Evolutionary conservation across 2,329 filamentous ascomycete genomes (phyloP).

Genomic region (Mycosphaerella arachidis): DNA sequence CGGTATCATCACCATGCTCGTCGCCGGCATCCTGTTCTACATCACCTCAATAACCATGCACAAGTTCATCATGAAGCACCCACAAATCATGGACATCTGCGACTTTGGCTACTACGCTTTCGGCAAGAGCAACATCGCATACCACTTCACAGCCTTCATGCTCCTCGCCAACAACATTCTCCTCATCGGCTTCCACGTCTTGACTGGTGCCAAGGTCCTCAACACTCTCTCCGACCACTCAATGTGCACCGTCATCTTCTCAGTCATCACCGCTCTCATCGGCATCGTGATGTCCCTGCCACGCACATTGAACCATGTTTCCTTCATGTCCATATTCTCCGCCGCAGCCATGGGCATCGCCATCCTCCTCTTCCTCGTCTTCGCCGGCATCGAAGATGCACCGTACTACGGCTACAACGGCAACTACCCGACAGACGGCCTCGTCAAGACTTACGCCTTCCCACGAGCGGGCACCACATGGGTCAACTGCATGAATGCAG

Average conservation of each 20-base stretch:
- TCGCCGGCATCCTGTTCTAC: constrained; percentile 45
- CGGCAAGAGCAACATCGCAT: constrained; percentile 42
- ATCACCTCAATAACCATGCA: constrained; percentile 51
- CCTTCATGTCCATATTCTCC: constrained; percentile 50
- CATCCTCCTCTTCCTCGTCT: constrained; percentile 49
- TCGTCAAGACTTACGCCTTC: constrained; percentile 46
- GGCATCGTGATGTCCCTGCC: constrained; percentile 46
- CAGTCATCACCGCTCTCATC: constrained; percentile 44
- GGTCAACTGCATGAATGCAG: constrained; percentile 48
- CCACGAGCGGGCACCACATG: constrained; percentile 45
- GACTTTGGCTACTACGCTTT: constrained; percentile 49
- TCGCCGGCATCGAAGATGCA: constrained; percentile 43
- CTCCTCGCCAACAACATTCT: constrained; percentile 51
- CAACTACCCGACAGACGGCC: constrained; percentile 42
- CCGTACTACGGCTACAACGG: constrained; percentile 46
- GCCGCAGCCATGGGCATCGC: constrained; percentile 47
- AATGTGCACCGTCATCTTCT: constrained; percentile 47
- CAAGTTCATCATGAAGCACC: constrained; percentile 50
- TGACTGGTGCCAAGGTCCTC: constrained; percentile 47
- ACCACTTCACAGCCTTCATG: constrained; percentile 45
- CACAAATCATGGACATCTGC: constrained; percentile 49
- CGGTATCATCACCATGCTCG: constrained; percentile 46
- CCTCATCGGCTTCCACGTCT: constrained; percentile 48
- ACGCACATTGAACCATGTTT: constrained; percentile 45
- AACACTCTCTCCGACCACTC: constrained; percentile 49